These are phyloP conservation scores for Ramaria rubella DNA, from an alignment of 768 basidiomycete species.

Conservation along the genomic window DNA sequence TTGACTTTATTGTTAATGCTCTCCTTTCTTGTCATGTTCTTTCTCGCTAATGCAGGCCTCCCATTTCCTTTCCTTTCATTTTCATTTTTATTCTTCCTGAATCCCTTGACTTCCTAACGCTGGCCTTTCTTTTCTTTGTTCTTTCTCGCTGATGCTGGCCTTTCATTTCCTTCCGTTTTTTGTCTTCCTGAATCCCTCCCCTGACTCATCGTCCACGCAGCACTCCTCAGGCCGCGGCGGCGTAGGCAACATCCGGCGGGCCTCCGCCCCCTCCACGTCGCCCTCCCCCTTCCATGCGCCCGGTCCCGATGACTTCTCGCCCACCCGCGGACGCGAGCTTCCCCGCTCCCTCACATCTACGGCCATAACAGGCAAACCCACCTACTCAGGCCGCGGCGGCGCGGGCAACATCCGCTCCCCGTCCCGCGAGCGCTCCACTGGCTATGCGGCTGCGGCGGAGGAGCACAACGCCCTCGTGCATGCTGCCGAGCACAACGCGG, in stretches of 20 bases:
- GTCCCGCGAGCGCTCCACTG: conserved; percentile 43
- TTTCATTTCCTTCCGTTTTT: no score
- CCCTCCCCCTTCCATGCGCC: conserved; percentile 13
- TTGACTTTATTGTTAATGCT: no score
- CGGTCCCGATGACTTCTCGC: conserved; percentile 50
- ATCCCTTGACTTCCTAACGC: no score
- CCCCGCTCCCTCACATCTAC: background rate
- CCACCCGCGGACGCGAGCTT: conserved; percentile 45
- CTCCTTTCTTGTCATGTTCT: no score
- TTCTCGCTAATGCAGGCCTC: no score
- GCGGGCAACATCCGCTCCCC: conserved; percentile 80
- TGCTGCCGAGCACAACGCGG: conserved; percentile 12
- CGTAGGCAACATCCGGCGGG: conserved; percentile 53
- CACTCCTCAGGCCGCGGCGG: conserved; percentile 64
- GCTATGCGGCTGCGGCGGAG: conserved; percentile 14
- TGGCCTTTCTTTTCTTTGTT: no score
- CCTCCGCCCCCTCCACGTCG: conserved; percentile 23
- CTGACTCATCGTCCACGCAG: no score
- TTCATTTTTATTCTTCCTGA: no score
- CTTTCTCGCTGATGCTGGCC: no score
- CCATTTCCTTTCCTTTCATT: no score
- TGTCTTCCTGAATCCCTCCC: no score
- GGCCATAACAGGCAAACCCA: conserved; percentile 17
- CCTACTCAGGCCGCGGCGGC: conserved; percentile 65
- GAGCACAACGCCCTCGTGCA: conserved; percentile 23